phyloP scores from a whole-genome alignment of 805 yeast genomes.

The Jamesozyma jinghongensis region DNA sequence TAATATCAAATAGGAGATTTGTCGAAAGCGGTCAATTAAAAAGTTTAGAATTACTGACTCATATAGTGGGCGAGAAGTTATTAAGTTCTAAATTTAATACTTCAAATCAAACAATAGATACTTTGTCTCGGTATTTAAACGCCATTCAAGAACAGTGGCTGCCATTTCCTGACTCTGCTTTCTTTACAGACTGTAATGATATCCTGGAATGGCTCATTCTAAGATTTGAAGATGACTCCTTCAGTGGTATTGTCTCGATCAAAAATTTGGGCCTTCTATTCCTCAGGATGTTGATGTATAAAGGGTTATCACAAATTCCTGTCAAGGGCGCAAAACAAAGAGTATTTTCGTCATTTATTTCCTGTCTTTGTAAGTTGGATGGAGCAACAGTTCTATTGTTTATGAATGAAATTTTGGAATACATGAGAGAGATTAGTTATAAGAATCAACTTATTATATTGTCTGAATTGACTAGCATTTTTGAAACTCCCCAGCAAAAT shows the following conservation, averaged over 20 bases:
- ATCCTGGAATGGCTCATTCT: conserved; percentile 38
- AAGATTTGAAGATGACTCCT: conserved; percentile 34
- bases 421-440: conserved; percentile 17
- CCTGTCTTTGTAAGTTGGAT: conserved; percentile 14
- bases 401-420: conserved; percentile 9
- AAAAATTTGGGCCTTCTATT: conserved; percentile 29
- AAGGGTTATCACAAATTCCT: conserved; percentile 15
- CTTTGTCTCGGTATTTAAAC: conserved; percentile 14
- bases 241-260: conserved; percentile 33
- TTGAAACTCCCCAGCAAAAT: conserved; percentile 17
- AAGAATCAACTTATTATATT: conserved; percentile 25
- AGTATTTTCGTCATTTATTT: conserved; percentile 15
- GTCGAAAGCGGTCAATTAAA: neutral
- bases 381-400: conserved; percentile 4
- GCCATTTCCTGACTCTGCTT: conserved; percentile 10
- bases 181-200: conserved; percentile 39
- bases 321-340: conserved; percentile 24
- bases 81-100: conserved; percentile 16
- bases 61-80: conserved; percentile 19
- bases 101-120: conserved; percentile 12
- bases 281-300: conserved; percentile 24
- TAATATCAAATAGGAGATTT: neutral
- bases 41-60: conserved; percentile 9
- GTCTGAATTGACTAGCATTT: conserved; percentile 19
- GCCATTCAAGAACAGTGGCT: conserved; percentile 23